Conservation (phyloP, 306 rosid species). For the Trifolium repens region DNA sequence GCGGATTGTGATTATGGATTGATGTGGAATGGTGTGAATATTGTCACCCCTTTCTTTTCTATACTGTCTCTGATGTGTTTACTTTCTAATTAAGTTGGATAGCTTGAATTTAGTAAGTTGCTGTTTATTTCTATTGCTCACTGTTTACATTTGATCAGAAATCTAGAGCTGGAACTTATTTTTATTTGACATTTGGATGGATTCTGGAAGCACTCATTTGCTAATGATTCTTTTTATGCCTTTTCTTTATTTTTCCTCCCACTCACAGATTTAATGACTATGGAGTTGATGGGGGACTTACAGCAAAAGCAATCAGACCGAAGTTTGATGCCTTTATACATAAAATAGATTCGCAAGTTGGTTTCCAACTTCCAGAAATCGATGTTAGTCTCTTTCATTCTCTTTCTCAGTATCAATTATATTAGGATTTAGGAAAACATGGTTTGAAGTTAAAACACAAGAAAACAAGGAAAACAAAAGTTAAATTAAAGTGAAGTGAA, state of each 20-base stretch:
- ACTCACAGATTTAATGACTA: slow-evolving; percentile 50
- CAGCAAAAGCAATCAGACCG: slow-evolving; percentile 57
- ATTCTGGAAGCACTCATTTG: not conserved
- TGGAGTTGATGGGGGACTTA: slow-evolving; percentile 61
- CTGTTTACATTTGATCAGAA: not conserved
- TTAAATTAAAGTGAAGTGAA: not conserved
- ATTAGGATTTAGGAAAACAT: slow-evolving; percentile 24
- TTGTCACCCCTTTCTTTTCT: too few relatives aligned
- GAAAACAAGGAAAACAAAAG: slow-evolving; percentile 15
- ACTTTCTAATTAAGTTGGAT: not conserved
- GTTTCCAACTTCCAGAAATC: slow-evolving; percentile 56
- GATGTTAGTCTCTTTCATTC: slow-evolving; percentile 51
- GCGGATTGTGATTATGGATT: slow-evolving; percentile 23
- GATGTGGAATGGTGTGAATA: slow-evolving; percentile 10
- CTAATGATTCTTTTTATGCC: not conserved
- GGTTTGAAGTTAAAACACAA: slow-evolving; percentile 27
- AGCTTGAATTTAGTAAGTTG: not conserved
- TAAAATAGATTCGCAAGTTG: slow-evolving; percentile 49
- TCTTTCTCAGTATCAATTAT: slow-evolving; percentile 7
- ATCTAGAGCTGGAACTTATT: slow-evolving; percentile 22
- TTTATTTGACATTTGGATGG: slow-evolving; percentile 22
- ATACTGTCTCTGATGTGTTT: not conserved
- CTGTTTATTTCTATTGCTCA: not conserved
- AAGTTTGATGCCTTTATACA: slow-evolving; percentile 53
- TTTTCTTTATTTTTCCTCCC: slow-evolving; percentile 1